These are phyloP conservation scores for Vigna nakashimae DNA, from an alignment of 306 rosid genomes.

Conservation along the genomic window DNA sequence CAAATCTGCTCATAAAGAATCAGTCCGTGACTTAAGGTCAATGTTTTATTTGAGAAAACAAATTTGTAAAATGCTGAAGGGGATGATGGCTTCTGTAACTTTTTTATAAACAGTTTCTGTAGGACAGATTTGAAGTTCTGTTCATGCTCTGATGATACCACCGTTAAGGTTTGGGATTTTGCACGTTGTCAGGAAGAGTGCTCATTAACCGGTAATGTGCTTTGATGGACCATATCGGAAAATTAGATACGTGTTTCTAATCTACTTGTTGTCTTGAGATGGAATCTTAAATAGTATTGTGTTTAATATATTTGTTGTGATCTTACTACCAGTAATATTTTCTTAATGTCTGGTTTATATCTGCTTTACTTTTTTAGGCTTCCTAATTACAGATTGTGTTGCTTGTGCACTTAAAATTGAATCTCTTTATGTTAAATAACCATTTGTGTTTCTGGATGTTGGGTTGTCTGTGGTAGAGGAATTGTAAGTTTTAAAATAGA, in stretches of 20 bases:
- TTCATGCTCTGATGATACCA: slow-evolving; percentile 96
- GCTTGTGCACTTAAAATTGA: neutral
- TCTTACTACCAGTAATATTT: neutral
- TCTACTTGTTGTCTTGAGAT: slow-evolving; percentile 17
- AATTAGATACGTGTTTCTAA: slow-evolving; percentile 26
- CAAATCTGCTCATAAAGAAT: slow-evolving; percentile 98
- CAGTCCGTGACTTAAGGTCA: slow-evolving; percentile 96
- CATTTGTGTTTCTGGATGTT: neutral
- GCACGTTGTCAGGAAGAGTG: slow-evolving; percentile 99
- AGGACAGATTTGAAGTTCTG: slow-evolving; percentile 98
- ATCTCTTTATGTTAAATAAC: neutral
- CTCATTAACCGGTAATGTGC: slow-evolving; percentile 95
- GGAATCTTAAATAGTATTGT: slow-evolving; percentile 12
- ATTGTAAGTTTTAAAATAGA: slow-evolving; percentile 2
- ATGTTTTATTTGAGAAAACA: slow-evolving; percentile 3
- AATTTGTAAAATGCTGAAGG: slow-evolving; percentile 22
- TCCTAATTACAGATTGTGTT: neutral
- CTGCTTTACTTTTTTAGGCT: neutral
- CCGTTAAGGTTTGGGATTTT: slow-evolving; percentile 98
- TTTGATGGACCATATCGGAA: slow-evolving; percentile 48
- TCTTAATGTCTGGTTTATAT: neutral
- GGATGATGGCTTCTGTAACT: slow-evolving; percentile 48
- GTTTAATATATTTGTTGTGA: slow-evolving; percentile 2
- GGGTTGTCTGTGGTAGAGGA: neutral
- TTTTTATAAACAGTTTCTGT: slow-evolving; percentile 78